These are phyloP conservation scores for Globisporangium sylvaticum DNA, from an alignment of 352 stramenopile genomes.

Conservation along the genomic window DNA sequence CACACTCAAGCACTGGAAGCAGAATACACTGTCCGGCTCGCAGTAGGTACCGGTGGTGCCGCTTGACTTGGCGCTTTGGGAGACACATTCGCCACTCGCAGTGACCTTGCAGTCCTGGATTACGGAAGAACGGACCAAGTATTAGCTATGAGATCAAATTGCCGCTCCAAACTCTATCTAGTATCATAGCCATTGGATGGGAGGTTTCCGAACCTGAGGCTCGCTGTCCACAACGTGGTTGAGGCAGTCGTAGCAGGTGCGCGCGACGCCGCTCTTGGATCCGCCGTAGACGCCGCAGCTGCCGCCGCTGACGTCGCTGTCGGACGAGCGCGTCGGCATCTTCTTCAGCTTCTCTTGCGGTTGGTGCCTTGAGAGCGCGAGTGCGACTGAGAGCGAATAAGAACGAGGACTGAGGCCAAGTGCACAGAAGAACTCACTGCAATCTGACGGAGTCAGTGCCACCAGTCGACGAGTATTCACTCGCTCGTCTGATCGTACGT, in stretches of 20 bases:
- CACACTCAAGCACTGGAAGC: not conserved
- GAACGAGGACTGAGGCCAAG: no score
- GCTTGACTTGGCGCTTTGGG: no score
- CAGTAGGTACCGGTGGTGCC: not conserved
- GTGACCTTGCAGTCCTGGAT: not conserved
- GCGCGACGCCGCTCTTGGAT: not conserved
- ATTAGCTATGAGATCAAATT: no score
- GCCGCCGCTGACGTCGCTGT: not conserved
- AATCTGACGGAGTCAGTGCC: not conserved
- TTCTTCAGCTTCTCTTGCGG: not conserved
- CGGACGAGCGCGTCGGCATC: not conserved
- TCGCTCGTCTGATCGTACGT: no score
- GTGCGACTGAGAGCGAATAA: not conserved
- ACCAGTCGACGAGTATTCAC: no score
- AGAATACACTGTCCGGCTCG: not conserved
- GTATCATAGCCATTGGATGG: no score
- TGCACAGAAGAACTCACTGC: not conserved
- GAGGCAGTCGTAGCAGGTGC: constrained; percentile 1
- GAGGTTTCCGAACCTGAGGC: not conserved
- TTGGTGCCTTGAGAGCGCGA: not conserved
- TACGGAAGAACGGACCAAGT: no score
- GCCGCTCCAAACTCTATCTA: not conserved
- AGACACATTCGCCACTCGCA: not conserved
- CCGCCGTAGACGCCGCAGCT: not conserved
- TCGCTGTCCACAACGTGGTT: not conserved